Evolutionary conservation across 78 protist species (phyloP), one percentile per base, ranked within the genome.

Genomic region (Guillardia theta): DNA sequence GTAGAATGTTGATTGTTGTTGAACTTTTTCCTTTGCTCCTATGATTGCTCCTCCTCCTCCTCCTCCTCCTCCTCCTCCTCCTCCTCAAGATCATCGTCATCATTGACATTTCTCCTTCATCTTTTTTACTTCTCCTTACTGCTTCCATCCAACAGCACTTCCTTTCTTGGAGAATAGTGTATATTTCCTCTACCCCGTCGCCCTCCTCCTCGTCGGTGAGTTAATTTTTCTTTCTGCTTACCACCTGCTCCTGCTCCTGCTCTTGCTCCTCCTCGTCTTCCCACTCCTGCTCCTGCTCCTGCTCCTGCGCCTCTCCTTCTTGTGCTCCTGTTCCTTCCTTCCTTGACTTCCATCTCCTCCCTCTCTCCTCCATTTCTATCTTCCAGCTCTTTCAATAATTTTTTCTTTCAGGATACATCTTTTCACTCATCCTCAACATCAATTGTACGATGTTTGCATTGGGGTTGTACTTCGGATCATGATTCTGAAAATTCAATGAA

Each of bases 131-230:
- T 53, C 18, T 53, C 62, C 18, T 53, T 53, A 18, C 58, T 48
- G 15, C 0, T 37, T 53, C 30, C 30, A 27, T 0, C n/a, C 0
- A 50, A 27, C 95, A 90, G 97, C 96, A 5, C 95, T 98, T 8
- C 98, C 99, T 36, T 98, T 98, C 78, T 92, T 98, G 2, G 53
- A 64, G 64, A 48, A 94, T 39, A 88, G 97, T 10, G 93, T 39
- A 21, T 53, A 47, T 19, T 96, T 97, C 76, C 88, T 98, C 24
- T 96, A 94, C 27, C 99, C 99, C 0, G 58, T 95, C 48, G 94
- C 24, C 8, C 27, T 53, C 27, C 0, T 87, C 36, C 9, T 88
- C 21, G 37, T 87, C 41, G 41, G 18, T 36, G n/a, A n/a, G n/a
- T n/a, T n/a, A n/a, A n/a, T 64, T 64, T 64, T 64, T 64, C 19